phyloP scores from a whole-genome alignment of 352 stramenopile species.

The Phytophthora podocarpi region DNA sequence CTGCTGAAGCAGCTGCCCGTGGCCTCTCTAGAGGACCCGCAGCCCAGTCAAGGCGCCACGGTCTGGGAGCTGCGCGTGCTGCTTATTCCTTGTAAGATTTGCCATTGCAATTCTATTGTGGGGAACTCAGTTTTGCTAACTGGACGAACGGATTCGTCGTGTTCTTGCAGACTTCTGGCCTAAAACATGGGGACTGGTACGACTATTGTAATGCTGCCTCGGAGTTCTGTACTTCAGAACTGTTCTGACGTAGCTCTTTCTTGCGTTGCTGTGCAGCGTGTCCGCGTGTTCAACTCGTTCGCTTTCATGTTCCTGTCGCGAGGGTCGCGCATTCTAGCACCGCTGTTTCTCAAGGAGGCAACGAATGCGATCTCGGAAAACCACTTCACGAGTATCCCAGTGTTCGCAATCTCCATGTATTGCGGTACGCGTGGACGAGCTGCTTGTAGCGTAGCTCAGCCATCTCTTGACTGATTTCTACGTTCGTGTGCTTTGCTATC shows the following conservation, averaged over 20 bases:
- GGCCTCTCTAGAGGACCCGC: constrained; percentile 35
- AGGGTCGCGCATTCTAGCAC: constrained; percentile 66
- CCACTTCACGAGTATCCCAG: constrained; percentile 43
- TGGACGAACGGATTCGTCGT: constrained; percentile 1
- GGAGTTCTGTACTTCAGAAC: background rate
- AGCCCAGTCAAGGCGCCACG: constrained; percentile 33
- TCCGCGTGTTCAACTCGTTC: constrained; percentile 69
- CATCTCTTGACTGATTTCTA: too few species aligned
- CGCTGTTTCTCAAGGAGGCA: constrained; percentile 75
- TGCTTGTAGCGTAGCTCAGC: background rate
- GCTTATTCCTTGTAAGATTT: constrained; percentile 65
- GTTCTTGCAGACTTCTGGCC: constrained; percentile 69
- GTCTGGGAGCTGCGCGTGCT: constrained; percentile 71
- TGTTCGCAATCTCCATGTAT: constrained; percentile 60
- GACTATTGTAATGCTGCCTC: background rate
- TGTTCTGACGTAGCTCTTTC: background rate
- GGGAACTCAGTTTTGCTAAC: constrained; percentile 8
- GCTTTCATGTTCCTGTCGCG: constrained; percentile 73
- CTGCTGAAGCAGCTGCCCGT: constrained; percentile 33
- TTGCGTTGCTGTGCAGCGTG: constrained; percentile 35
- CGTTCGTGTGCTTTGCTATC: too few species aligned
- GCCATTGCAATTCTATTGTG: background rate
- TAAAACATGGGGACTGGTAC: constrained; percentile 65
- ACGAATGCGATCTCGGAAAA: constrained; percentile 59
- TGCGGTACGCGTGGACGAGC: constrained; percentile 40